Base-by-base conservation (phyloP, 495 filamentous ascomycete genomes). In the Oidiodendron maius region DNA sequence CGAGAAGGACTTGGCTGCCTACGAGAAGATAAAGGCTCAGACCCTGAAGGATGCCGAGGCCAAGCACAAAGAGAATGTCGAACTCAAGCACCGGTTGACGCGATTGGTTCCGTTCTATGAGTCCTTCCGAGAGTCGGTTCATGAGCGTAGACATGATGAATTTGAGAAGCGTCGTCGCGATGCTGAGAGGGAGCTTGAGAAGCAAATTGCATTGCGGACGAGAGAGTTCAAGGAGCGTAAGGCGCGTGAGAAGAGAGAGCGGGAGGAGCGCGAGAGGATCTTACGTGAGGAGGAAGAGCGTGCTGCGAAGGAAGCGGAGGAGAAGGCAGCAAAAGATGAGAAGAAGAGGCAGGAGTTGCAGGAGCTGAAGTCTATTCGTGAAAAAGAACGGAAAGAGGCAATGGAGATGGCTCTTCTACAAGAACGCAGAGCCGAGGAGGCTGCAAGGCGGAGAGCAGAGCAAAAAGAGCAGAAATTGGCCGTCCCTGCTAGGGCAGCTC, bases 81-180 rank as follows among this genome's bases (percentile, higher is more conserved):
- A 88, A 40, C 80, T 98, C 53, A 96, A 96, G 77, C 84, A 91
- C 67, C 85, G 93, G 61, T 77, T 98, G 20, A 78, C 75, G 55
- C 81, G 90, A 44, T 78, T 98, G 40, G 81, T 97, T 46, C 78
- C 80, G 5, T 63, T 70, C 25, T 98, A 96, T 70, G 88, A 87
- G 64, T 73, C 64, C 20, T 97, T 95, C 79, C 77, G 83, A 54
- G 72, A 83, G 50, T 78, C 84, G 25, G 74, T 96, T 22, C 83
- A 84, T 42, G 83, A 90, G 62, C 83, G 89, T 61, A 86, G 93
- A 55, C 87, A 88, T 60, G 87, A 95, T 56, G 87, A 97, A 65
- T 97, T 97, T 60, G 94, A 97, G 76, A 89, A 86, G 71, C 82
- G 91, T 41, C 83, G 87, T 61, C 87, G 83, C 67, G 81, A 84